Percentiles rank a stretch among this genome's conserved stretches.
phyloP scores from a whole-genome alignment of 2,329 filamentous ascomycete species.

The Hawksworthiomyces lignivorus region DNA sequence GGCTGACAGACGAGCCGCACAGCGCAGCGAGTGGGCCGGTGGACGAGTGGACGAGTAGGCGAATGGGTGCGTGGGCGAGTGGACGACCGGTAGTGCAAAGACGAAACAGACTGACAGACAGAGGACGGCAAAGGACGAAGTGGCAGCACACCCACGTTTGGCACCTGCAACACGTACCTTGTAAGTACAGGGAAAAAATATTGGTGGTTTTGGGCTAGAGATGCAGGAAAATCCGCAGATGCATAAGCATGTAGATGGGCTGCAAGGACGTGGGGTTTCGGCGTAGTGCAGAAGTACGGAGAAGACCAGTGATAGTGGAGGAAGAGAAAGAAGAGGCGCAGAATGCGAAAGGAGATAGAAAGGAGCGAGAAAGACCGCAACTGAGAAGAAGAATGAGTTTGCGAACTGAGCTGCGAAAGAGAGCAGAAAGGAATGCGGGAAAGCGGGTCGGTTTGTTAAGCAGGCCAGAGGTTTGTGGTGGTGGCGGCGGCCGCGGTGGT shows the following conservation, averaged over 20 bases:
- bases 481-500: neutral
- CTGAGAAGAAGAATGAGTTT: neutral
- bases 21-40: no score
- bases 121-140: neutral
- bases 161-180: neutral
- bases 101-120: no score
- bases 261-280: slow-evolving; percentile 15
- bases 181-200: slow-evolving; percentile 1
- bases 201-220: slow-evolving; percentile 9
- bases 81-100: no score
- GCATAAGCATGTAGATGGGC: slow-evolving; percentile 14
- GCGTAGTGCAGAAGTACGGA: slow-evolving; percentile 6
- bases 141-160: no score
- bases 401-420: slow-evolving; percentile 1
- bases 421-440: slow-evolving; percentile 12
- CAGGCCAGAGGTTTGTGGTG: no score
- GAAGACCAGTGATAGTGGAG: neutral
- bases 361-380: neutral
- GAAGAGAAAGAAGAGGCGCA: neutral
- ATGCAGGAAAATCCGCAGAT: slow-evolving; percentile 12
- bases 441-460: slow-evolving; percentile 14
- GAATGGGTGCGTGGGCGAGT: no score
- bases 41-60: no score
- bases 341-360: slow-evolving; percentile 1
- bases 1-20: no score